Base-by-base conservation (phyloP, 108 stramenopile species). In the Cyclostephanos tholiformis region DNA sequence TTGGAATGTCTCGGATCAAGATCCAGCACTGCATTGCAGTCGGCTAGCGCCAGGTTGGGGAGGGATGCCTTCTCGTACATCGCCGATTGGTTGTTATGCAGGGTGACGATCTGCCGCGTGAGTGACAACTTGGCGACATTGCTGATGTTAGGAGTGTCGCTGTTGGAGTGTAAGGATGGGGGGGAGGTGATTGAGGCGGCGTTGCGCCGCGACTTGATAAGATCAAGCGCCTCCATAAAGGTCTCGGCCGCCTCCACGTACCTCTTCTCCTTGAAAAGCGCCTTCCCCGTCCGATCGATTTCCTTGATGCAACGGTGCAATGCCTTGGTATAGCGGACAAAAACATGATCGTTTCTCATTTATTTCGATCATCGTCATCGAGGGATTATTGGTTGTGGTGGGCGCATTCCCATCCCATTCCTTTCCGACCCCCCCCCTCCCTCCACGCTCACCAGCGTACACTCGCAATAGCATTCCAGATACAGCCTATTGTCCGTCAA, bases 21-120 rank as follows among this genome's bases (percentile, higher is more conserved):
- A 12, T 84, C 83, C 17, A 95, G 72, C 57, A 95, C 87, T 20
- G 69, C 72, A 61, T 75, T 65, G 70, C 94, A 95, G 82, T 95
- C 94, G 65, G 78, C 58, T 43, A 96, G 69, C 43, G 95, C 92
- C 7, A 96, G 75, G 57, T 93, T 91, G 7, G 87, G 82, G 13
- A 87, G 52, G 65, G 79, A 81, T n/a, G 83, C 92, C 80, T 96
- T 96, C 79, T 96, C 95, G 73, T 96, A 96, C 93, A 96, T 96
- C 82, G 95, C 95, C 27, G 83, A 84, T n/a, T 93, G 90, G 60
- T 96, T 96, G 79, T 96, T 96, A 58, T 87, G 85, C 19, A 96
- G 76, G 20, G 92, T 96, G 56, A 92, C 71, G 55, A 88, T 70
- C 74, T 96, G 95, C 57, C 88, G 86, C 36, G 74, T 82, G 29